A percentile compares a stretch with the other conserved stretches of the same genome.
Evolutionary conservation across 164 flowering plant genomes (phyloP).

Genomic region (Nymphaea colorata): DNA sequence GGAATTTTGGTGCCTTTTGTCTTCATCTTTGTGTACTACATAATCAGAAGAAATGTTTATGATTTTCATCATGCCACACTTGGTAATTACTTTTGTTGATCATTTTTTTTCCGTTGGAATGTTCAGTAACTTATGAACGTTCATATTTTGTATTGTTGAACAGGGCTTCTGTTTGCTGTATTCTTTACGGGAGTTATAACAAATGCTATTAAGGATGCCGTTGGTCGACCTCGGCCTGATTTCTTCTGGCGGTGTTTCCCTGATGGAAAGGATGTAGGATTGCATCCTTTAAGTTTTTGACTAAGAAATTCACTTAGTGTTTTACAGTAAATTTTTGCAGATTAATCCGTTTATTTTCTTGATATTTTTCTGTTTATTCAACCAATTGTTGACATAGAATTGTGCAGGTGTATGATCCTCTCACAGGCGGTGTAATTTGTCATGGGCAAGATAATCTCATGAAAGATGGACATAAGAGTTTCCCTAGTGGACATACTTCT

Average conservation of each 20-base stretch:
- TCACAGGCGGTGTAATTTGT: constrained; percentile 48
- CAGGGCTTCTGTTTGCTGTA: constrained; percentile 31
- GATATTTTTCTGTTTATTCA: not conserved
- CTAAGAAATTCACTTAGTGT: not conserved
- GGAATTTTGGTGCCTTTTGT: constrained; percentile 45
- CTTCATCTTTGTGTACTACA: constrained; percentile 31
- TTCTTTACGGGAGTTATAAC: constrained; percentile 64
- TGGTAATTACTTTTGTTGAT: constrained; percentile 25
- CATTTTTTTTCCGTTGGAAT: not conserved
- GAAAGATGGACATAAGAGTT: constrained; percentile 83
- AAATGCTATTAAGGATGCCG: constrained; percentile 62
- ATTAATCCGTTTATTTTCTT: not conserved
- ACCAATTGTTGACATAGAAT: not conserved
- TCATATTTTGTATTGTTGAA: not conserved
- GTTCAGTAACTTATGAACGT: not conserved
- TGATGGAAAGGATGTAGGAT: constrained; percentile 53
- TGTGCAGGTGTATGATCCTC: constrained; percentile 38
- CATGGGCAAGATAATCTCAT: constrained; percentile 51
- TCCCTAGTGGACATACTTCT: constrained; percentile 83
- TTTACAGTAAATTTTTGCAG: not conserved
- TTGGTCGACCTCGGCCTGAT: constrained; percentile 79
- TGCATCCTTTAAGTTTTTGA: too few species aligned
- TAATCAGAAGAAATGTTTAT: constrained; percentile 54
- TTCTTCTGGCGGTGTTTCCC: constrained; percentile 90
- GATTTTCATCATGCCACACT: constrained; percentile 71